These are phyloP conservation scores for Coemansia sp. DNA, from an alignment of 192 early-diverging fungal genomes.

Conservation along the genomic window DNA sequence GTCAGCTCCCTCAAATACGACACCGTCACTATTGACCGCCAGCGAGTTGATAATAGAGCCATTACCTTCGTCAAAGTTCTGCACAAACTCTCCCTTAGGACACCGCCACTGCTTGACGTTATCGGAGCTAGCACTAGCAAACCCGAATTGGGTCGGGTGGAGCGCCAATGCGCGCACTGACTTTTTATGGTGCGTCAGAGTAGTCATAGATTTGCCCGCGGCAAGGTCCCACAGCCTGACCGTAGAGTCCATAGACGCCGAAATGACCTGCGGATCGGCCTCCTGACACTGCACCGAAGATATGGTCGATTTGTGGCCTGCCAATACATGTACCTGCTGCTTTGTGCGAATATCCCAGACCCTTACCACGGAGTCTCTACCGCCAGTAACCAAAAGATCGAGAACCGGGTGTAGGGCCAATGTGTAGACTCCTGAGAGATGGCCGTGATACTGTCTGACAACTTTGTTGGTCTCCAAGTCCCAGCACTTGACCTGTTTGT, in stretches of 20 bases:
- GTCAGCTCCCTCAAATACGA: constrained; percentile 95
- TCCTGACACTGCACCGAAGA: constrained; percentile 89
- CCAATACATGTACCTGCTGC: constrained; percentile 82
- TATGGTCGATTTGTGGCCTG: constrained; percentile 87
- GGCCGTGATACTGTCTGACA: constrained; percentile 98
- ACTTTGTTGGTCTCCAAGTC: constrained; percentile 99
- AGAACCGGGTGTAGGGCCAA: constrained; percentile 91
- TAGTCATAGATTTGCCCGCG: constrained; percentile 91
- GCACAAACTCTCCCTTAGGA: constrained; percentile 92
- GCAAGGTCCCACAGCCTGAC: constrained; percentile 96
- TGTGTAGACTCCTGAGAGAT: constrained; percentile 92
- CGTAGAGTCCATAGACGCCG: constrained; percentile 91
- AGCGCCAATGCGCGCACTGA: constrained; percentile 88
- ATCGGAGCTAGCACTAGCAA: constrained; percentile 86
- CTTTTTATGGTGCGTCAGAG: constrained; percentile 98
- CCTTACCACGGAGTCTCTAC: constrained; percentile 91
- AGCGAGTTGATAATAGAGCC: constrained; percentile 90
- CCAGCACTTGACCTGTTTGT: constrained; percentile 99
- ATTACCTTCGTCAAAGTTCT: constrained; percentile 83
- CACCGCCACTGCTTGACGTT: constrained; percentile 98
- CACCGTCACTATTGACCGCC: constrained; percentile 86
- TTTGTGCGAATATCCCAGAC: constrained; percentile 99
- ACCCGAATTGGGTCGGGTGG: constrained; percentile 93
- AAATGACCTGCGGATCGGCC: constrained; percentile 95
- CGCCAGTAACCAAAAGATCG: constrained; percentile 92